phyloP scores from a whole-genome alignment of 202 grass and related monocot genomes.

The Hordeum pubiflorum region DNA sequence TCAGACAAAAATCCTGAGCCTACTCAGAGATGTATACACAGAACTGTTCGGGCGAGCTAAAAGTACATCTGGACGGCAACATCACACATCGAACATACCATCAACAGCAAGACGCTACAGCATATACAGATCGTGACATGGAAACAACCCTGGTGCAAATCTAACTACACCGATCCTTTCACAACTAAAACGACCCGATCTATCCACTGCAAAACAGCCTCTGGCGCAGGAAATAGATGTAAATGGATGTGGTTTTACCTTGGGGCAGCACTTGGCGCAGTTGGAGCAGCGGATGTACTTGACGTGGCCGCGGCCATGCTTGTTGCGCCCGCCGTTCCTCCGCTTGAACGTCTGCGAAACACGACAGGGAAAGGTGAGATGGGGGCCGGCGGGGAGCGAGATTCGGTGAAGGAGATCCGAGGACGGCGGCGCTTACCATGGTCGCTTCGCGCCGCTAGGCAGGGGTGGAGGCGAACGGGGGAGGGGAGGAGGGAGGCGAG shows the following conservation, averaged over 20 bases:
- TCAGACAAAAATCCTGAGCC: background rate
- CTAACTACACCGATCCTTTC: too few relatives aligned
- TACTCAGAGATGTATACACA: background rate
- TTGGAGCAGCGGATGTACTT: constrained; percentile 67
- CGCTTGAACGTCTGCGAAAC: constrained; percentile 66
- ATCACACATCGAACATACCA: background rate
- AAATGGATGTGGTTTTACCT: constrained; percentile 20
- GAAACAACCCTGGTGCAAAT: too few relatives aligned
- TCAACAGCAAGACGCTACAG: background rate
- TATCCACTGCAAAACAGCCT: background rate
- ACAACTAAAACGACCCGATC: too few relatives aligned
- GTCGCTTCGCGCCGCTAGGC: background rate
- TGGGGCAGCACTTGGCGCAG: constrained; percentile 79
- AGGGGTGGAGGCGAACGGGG: background rate
- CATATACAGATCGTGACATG: background rate
- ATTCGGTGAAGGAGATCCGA: background rate
- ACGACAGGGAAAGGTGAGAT: background rate
- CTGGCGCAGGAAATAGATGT: too few relatives aligned
- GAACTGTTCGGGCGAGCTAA: background rate
- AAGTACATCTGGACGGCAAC: background rate
- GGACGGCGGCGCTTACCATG: constrained; percentile 24
- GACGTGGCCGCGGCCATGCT: constrained; percentile 73
- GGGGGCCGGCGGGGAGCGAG: background rate
- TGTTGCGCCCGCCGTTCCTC: constrained; percentile 85
- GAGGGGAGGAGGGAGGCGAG: background rate